These are phyloP conservation scores for Aspergillus sclerotioniger DNA, from an alignment of 495 filamentous ascomycete species.

Conservation along the genomic window DNA sequence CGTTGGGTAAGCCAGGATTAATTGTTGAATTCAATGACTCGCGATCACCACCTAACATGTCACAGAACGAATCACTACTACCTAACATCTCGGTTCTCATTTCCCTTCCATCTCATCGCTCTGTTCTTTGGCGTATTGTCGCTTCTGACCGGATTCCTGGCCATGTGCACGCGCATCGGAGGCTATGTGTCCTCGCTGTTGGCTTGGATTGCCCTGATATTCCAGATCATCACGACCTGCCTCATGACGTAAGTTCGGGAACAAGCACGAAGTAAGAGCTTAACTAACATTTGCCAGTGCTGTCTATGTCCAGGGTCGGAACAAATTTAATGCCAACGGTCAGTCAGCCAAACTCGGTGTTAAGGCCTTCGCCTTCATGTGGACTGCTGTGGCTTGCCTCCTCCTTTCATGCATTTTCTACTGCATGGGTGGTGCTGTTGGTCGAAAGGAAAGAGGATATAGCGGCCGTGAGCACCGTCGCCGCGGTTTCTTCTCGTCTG, in stretches of 20 bases:
- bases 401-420: conserved; percentile 70
- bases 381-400: conserved; percentile 70
- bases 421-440: conserved; percentile 51
- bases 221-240: conserved; percentile 59
- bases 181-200: conserved; percentile 58
- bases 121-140: conserved; percentile 62
- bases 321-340: conserved; percentile 60
- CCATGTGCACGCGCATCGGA: conserved; percentile 59
- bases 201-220: conserved; percentile 55
- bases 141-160: conserved; percentile 60
- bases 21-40: background rate
- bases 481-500: conserved; percentile 43
- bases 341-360: conserved; percentile 60
- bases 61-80: conserved; percentile 58
- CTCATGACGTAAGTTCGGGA: conserved; percentile 66
- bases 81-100: conserved; percentile 66
- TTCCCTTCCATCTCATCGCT: conserved; percentile 68
- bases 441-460: conserved; percentile 38
- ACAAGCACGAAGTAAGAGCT: background rate
- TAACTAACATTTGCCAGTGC: conserved; percentile 45
- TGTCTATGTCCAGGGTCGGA: conserved; percentile 72
- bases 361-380: conserved; percentile 83
- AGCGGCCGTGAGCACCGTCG: conserved; percentile 42
- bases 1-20: conserved; percentile 44
- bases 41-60: background rate